These are phyloP conservation scores for Nymphaea colorata DNA, from an alignment of 164 flowering plant species.

Conservation along the genomic window DNA sequence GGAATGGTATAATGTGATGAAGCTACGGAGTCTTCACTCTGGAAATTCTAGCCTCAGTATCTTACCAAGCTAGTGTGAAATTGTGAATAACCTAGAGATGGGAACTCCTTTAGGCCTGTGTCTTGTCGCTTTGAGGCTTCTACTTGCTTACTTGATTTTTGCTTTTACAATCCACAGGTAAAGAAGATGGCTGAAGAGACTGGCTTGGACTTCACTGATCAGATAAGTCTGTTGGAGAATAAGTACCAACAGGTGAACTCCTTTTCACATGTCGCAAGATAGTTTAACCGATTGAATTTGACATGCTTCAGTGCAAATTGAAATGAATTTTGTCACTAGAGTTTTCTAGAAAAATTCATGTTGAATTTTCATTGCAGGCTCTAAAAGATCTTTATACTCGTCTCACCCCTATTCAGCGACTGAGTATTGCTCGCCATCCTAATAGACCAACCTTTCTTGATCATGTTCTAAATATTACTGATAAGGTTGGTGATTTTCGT, in stretches of 20 bases:
- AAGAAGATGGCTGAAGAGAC: slow-evolving; percentile 26
- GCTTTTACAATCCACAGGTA: slow-evolving; percentile 8
- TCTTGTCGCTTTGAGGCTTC: too few species aligned
- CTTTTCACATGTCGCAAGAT: not conserved
- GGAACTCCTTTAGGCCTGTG: too few species aligned
- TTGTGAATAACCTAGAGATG: too few species aligned
- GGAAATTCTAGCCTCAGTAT: too few species aligned
- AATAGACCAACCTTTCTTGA: slow-evolving; percentile 27
- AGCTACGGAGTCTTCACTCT: too few species aligned
- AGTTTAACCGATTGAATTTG: too few species aligned
- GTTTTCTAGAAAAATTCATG: too few species aligned
- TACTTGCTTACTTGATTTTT: not conserved
- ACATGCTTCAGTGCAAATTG: not conserved
- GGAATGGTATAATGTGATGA: too few species aligned
- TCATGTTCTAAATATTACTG: slow-evolving; percentile 23
- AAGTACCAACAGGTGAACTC: slow-evolving; percentile 20
- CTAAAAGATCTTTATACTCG: slow-evolving; percentile 22
- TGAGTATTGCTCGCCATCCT: slow-evolving; percentile 29
- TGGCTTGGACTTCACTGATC: slow-evolving; percentile 24
- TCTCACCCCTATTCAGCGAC: slow-evolving; percentile 24
- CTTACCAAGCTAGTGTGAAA: too few species aligned
- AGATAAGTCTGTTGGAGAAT: slow-evolving; percentile 19
- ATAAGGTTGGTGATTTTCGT: slow-evolving; percentile 13
- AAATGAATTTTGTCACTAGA: too few species aligned
- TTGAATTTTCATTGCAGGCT: slow-evolving; percentile 14